A percentile compares a stretch with the other conserved stretches of the same genome.
Conservation (phyloP, 2,329 filamentous ascomycete species). For the Intubia oerlemansii region DNA sequence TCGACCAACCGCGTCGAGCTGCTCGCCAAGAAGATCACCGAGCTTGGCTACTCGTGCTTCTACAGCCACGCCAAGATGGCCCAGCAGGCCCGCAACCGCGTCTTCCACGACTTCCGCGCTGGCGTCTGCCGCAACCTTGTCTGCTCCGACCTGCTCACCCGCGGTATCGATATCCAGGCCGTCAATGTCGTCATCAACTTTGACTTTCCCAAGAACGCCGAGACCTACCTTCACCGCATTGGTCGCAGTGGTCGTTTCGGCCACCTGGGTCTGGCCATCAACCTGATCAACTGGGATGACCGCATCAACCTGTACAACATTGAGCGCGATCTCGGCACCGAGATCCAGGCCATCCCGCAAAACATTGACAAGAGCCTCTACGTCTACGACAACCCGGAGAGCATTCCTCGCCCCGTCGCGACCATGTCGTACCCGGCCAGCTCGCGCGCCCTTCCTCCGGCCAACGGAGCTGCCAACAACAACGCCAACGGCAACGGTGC, state of each 20-base stretch:
- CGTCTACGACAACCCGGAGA: constrained; percentile 92
- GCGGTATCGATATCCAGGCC: constrained; percentile 97
- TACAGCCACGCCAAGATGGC: constrained; percentile 98
- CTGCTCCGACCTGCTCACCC: constrained; percentile 90
- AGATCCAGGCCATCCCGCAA: constrained; percentile 89
- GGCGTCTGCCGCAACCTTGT: constrained; percentile 95
- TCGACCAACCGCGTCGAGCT: constrained; percentile 96
- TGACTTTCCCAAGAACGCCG: constrained; percentile 97
- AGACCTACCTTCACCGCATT: constrained; percentile 96
- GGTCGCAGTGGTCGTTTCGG: constrained; percentile 94
- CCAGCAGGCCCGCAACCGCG: constrained; percentile 87
- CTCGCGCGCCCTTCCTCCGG: no score
- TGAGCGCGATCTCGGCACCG: constrained; percentile 87
- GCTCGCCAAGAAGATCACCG: constrained; percentile 96
- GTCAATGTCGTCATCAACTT: constrained; percentile 99
- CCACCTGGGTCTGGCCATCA: constrained; percentile 92
- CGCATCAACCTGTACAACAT: constrained; percentile 98
- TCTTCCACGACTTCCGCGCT: constrained; percentile 98
- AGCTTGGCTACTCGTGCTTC: constrained; percentile 97
- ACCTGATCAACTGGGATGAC: constrained; percentile 98
- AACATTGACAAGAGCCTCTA: constrained; percentile 96
- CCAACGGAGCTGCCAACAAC: no score
- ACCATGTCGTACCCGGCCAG: no score
- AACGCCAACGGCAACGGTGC: no score
- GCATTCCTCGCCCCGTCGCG: constrained; percentile 73